Evolutionary conservation across 176 grass and related monocot genomes (phyloP), one percentile per base, ranked within the genome.

Genomic region (Carex scoparia): DNA sequence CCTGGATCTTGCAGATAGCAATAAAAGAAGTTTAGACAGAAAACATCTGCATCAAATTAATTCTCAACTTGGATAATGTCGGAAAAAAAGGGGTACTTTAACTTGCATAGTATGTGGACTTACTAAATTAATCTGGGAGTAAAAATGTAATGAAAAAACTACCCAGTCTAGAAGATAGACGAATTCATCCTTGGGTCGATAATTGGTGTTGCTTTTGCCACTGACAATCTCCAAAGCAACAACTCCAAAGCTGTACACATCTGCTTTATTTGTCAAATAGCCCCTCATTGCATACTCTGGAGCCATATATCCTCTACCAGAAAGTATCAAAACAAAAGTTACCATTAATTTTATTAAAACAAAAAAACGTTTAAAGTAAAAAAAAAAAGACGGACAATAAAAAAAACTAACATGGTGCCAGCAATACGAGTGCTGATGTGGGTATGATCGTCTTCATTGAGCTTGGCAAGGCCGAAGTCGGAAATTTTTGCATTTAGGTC

Each of bases 251-350:
- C 95, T 93, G 72, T 98, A 98, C 40, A 93, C 85, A 89, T 95
- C 95, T 89, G 95, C 95, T 87, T 98, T 98, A 7, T 92, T 88
- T 31, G 95, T 95, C 49, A 95, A 90, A 93, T 93, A 93, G 81
- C 95, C 95, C 90, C 91, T 78, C 93, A 98, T 95, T 88, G 95
- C 93, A 81, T 98, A 98, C 85, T 98, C 93, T 86, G 93, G 95
- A 83, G 95, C 95, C 93, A 98, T 98, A 88, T 94, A 98, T 81
- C 93, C 93, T 69, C 95, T 98, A 84, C 61, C 65, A 66, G 61
- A 83, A 18, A 30, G 10, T 38, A 64, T 44, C n/a, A 30, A 80
- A 81, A 5, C 53, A 31, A 40, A 71, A 90, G 13, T 12, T 69
- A 19, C 3, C 32, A 64, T 40, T 57, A 40, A 19, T 38, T 54